A percentile compares a stretch with the other conserved stretches of the same genome.
Evolutionary conservation across 345 rosid species (phyloP).

Genomic region (Gossypium thurberi): DNA sequence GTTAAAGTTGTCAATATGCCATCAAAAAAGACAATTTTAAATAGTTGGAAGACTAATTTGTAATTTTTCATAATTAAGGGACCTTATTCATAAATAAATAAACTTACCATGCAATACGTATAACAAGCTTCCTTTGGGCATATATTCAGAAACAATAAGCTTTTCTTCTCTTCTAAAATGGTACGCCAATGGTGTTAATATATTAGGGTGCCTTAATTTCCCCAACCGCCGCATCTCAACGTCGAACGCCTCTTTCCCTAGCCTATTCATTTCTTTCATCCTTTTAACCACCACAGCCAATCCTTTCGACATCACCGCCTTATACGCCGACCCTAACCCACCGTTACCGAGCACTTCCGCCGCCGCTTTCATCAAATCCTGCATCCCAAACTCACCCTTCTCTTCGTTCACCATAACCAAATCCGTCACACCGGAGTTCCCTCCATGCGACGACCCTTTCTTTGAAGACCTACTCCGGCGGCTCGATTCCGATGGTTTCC

Average conservation of each 20-base stretch:
- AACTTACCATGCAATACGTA: slow-evolving; percentile 70
- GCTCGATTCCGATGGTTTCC: slow-evolving; percentile 25
- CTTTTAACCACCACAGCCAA: slow-evolving; percentile 80
- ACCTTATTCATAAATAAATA: too few species aligned
- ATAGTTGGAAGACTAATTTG: too few species aligned
- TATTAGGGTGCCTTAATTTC: slow-evolving; percentile 48
- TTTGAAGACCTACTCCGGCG: slow-evolving; percentile 12
- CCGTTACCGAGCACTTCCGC: slow-evolving; percentile 94
- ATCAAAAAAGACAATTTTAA: too few species aligned
- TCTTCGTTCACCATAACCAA: slow-evolving; percentile 60
- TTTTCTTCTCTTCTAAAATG: slow-evolving; percentile 83
- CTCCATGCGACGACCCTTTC: slow-evolving; percentile 19
- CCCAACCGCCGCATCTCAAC: slow-evolving; percentile 69
- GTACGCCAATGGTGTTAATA: slow-evolving; percentile 73
- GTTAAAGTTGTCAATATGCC: too few species aligned
- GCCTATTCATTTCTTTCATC: slow-evolving; percentile 64
- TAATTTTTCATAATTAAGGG: too few species aligned
- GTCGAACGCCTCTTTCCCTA: slow-evolving; percentile 53
- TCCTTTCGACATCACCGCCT: slow-evolving; percentile 70
- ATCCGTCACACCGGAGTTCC: slow-evolving; percentile 27
- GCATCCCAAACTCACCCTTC: slow-evolving; percentile 58
- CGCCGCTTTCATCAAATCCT: slow-evolving; percentile 87
- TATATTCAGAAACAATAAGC: slow-evolving; percentile 67
- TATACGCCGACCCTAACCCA: slow-evolving; percentile 83
- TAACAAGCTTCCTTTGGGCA: slow-evolving; percentile 79